phyloP scores from a whole-genome alignment of 2,329 filamentous ascomycete species.

The Venturia effusa region DNA sequence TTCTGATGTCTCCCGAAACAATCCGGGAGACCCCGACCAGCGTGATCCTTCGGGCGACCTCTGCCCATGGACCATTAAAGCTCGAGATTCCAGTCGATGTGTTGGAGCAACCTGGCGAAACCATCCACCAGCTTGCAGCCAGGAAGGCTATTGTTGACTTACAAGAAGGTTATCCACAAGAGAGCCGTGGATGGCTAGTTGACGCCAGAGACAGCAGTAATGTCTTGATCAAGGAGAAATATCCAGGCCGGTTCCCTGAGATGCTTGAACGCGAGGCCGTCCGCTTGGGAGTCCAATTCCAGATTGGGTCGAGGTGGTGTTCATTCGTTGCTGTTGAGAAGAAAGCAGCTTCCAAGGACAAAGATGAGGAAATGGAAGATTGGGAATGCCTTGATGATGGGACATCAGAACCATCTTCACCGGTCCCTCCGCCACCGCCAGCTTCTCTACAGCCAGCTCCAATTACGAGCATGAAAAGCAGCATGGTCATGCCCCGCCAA shows the following conservation, averaged over 20 bases:
- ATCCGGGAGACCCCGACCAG: conserved; percentile 39
- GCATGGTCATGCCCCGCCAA: too few species aligned
- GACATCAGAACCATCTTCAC: background rate
- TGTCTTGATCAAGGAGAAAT: conserved; percentile 27
- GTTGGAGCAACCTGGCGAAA: conserved; percentile 36
- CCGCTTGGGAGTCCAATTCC: conserved; percentile 52
- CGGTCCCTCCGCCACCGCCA: background rate
- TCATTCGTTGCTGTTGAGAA: conserved; percentile 60
- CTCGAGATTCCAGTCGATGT: conserved; percentile 53
- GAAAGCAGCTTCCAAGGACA: conserved; percentile 16
- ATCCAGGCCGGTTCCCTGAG: conserved; percentile 41
- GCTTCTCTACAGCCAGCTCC: background rate
- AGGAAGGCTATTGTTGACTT: conserved; percentile 58
- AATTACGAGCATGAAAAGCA: background rate
- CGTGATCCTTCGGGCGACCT: conserved; percentile 48
- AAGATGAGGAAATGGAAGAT: conserved; percentile 9
- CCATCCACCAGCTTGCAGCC: conserved; percentile 60
- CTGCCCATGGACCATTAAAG: conserved; percentile 46
- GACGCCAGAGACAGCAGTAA: conserved; percentile 28
- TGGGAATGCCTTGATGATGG: conserved; percentile 2
- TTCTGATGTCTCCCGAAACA: conserved; percentile 48
- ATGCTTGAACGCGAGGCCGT: conserved; percentile 58
- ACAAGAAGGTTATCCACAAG: conserved; percentile 42
- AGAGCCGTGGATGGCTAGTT: conserved; percentile 46
- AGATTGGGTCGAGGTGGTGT: conserved; percentile 59